These are phyloP conservation scores for Leccinum brunneo-olivaceum DNA, from an alignment of 1,284 basidiomycete species.

Conservation along the genomic window DNA sequence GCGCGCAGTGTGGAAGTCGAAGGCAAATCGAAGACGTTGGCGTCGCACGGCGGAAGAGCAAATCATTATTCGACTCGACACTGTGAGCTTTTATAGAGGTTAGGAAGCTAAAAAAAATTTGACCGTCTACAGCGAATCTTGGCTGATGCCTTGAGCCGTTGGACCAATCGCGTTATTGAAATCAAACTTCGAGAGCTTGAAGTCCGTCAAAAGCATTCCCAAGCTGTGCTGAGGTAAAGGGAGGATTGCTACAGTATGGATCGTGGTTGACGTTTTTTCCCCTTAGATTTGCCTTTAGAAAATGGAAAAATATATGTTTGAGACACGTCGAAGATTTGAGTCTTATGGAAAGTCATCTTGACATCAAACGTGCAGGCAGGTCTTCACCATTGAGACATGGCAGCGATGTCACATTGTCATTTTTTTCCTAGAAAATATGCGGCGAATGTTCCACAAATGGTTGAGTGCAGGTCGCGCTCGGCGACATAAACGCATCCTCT, in stretches of 20 bases:
- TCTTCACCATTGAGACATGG: slow-evolving; percentile 1
- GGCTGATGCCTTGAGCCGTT: slow-evolving; percentile 41
- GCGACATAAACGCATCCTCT: slow-evolving; percentile 48
- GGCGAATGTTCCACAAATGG: slow-evolving; percentile 68
- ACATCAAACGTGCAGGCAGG: slow-evolving; percentile 69
- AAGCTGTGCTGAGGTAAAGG: slow-evolving; percentile 42
- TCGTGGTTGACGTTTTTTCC: slow-evolving; percentile 5
- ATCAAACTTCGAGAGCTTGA: slow-evolving; percentile 67
- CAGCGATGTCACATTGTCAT: not conserved
- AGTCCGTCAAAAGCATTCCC: slow-evolving; percentile 45
- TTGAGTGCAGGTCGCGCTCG: slow-evolving; percentile 49
- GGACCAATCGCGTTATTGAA: slow-evolving; percentile 69
- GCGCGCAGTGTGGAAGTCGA: slow-evolving; percentile 44
- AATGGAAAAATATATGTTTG: slow-evolving; percentile 58
- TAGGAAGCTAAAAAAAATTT: slow-evolving; percentile 4
- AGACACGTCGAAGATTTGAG: slow-evolving; percentile 64
- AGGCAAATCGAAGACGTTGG: slow-evolving; percentile 23
- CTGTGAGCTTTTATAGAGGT: slow-evolving; percentile 11
- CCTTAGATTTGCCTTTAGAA: slow-evolving; percentile 49
- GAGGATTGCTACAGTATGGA: not conserved
- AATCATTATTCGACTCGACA: slow-evolving; percentile 13
- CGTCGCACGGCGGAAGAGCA: slow-evolving; percentile 26
- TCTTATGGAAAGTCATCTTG: slow-evolving; percentile 74
- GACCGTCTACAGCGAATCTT: slow-evolving; percentile 43
- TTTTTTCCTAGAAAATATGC: slow-evolving; percentile 48